Evolutionary conservation across 2,329 filamentous ascomycete genomes (phyloP).

Genomic region (Teratosphaeria epicoccoides): DNA sequence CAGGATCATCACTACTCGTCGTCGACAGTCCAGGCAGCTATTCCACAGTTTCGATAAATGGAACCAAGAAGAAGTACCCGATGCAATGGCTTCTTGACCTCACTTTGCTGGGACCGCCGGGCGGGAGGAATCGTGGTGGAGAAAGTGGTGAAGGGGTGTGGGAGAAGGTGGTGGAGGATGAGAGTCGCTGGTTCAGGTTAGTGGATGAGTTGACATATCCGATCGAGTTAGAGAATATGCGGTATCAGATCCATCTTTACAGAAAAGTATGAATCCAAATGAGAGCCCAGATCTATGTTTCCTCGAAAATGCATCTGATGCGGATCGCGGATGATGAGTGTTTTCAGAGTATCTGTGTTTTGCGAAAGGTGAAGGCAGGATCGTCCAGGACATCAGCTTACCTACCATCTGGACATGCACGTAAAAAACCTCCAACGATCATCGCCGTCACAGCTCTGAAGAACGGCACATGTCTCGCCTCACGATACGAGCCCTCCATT

Average conservation of each 20-base stretch:
- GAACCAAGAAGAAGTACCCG: constrained; percentile 58
- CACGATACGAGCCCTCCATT: too few species aligned
- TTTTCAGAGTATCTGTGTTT: too few species aligned
- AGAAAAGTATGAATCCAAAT: neutral
- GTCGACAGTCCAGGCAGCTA: constrained; percentile 92
- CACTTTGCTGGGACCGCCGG: constrained; percentile 46
- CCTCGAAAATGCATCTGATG: too few species aligned
- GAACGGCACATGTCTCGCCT: too few species aligned
- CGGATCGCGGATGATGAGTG: too few species aligned
- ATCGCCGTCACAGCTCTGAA: too few species aligned
- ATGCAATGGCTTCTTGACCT: constrained; percentile 92
- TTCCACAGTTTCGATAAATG: constrained; percentile 60
- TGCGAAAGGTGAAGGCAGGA: too few species aligned
- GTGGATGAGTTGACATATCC: constrained; percentile 54
- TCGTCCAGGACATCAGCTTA: too few species aligned
- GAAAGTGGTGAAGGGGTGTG: constrained; percentile 38
- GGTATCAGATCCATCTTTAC: constrained; percentile 86
- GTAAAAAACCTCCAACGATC: too few species aligned
- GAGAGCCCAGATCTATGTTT: too few species aligned
- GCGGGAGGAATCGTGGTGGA: neutral
- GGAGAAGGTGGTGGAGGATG: constrained; percentile 64
- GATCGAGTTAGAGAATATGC: constrained; percentile 85
- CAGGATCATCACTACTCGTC: constrained; percentile 63
- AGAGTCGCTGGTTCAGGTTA: constrained; percentile 78
- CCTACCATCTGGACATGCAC: too few species aligned